These are phyloP conservation scores for Eutrema salsugineum DNA, from an alignment of 441 rosid genomes.

Conservation along the genomic window DNA sequence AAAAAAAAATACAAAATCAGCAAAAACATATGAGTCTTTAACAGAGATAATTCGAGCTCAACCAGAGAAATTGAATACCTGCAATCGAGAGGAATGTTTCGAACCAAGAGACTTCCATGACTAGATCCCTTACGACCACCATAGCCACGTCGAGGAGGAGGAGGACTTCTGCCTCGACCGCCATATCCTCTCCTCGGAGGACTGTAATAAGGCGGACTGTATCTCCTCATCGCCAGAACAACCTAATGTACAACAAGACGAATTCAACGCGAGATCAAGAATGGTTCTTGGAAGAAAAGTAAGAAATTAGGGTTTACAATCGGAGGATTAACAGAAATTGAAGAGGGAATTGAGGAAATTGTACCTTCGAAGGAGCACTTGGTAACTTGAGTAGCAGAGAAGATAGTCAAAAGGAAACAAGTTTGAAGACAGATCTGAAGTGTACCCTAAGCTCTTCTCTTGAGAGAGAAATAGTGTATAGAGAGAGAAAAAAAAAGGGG, in stretches of 20 bases:
- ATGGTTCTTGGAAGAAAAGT: not conserved
- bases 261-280: conserved; percentile 7
- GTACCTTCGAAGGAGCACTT: conserved; percentile 14
- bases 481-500: not conserved
- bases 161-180: conserved; percentile 69
- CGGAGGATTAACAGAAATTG: not conserved
- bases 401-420: not conserved
- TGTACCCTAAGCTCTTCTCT: conserved; percentile 1
- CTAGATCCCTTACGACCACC: conserved; percentile 71
- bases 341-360: not conserved
- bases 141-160: conserved; percentile 71
- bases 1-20: no score
- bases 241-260: not conserved
- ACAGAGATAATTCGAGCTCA: not conserved
- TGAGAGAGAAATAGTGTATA: not conserved
- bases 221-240: conserved; percentile 62
- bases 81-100: conserved; percentile 94
- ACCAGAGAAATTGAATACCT: conserved; percentile 39
- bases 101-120: conserved; percentile 84
- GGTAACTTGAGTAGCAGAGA: not conserved
- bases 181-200: conserved; percentile 94
- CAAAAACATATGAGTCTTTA: not conserved
- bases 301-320: conserved; percentile 8
- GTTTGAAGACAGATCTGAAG: conserved; percentile 17
- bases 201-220: conserved; percentile 78